These are phyloP conservation scores for Kentomonas sorsogonicus DNA, from an alignment of 208 protist genomes.

Conservation along the genomic window DNA sequence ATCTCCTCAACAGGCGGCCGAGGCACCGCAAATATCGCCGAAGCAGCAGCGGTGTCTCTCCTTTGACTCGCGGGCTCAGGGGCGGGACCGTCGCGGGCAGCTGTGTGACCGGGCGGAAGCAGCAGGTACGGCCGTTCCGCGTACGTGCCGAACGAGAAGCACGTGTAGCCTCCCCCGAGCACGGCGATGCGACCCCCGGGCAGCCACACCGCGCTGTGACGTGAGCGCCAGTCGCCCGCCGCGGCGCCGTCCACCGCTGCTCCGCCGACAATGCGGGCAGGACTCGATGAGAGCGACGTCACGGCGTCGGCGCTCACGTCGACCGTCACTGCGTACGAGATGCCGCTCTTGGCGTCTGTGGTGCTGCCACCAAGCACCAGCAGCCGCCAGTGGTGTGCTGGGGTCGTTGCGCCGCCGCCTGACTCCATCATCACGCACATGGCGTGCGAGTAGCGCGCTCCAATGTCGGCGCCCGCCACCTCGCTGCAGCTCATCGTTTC, in stretches of 20 bases:
- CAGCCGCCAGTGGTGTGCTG: no score
- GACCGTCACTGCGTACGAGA: constrained; percentile 8
- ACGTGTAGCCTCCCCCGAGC: constrained; percentile 79
- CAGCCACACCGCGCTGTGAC: constrained; percentile 54
- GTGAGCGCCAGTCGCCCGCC: constrained; percentile 29
- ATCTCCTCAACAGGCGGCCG: constrained; percentile 34
- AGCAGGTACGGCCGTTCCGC: constrained; percentile 54
- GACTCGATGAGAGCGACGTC: no score
- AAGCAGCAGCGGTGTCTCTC: background rate
- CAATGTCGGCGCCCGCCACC: constrained; percentile 7
- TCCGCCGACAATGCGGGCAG: no score
- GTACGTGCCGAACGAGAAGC: constrained; percentile 89
- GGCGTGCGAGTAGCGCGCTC: constrained; percentile 58
- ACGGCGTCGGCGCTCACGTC: no score
- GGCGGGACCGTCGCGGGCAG: background rate
- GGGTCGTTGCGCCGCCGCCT: no score
- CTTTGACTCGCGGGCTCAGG: background rate
- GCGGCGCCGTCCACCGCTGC: background rate
- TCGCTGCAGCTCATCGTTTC: constrained; percentile 12
- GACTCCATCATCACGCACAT: no score
- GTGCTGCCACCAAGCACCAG: constrained; percentile 65
- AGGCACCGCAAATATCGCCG: constrained; percentile 17
- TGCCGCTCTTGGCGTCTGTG: constrained; percentile 22
- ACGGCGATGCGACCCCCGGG: constrained; percentile 54
- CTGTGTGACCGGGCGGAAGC: background rate